Conservation (phyloP, 2,329 filamentous ascomycete species). For the Rutstroemia sp. region DNA sequence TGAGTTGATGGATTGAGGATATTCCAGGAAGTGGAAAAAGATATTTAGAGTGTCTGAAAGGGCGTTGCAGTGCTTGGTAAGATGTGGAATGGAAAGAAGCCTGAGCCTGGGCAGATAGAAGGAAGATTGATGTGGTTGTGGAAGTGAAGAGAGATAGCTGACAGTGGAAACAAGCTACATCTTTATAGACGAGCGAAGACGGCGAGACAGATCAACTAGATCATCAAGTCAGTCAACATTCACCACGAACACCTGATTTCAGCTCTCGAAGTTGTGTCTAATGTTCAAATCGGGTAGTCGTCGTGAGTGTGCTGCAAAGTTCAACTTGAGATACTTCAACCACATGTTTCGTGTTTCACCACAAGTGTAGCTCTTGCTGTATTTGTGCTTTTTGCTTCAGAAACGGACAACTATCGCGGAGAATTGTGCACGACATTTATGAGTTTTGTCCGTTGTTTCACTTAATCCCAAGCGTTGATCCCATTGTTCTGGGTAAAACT, state of each 20-base stretch:
- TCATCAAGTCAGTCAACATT: too few relatives aligned
- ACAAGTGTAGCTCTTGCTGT: slow-evolving; percentile 1
- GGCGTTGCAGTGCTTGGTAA: too few relatives aligned
- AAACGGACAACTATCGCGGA: neutral
- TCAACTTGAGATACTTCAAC: slow-evolving; percentile 3
- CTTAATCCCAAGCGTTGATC: neutral
- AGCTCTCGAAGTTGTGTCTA: too few relatives aligned
- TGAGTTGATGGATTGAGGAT: neutral
- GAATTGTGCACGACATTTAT: slow-evolving; percentile 1
- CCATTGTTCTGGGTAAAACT: neutral
- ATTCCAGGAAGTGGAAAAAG: neutral
- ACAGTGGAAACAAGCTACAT: too few relatives aligned
- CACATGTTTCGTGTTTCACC: slow-evolving; percentile 5
- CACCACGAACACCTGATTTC: too few relatives aligned
- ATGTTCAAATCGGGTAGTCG: slow-evolving; percentile 3
- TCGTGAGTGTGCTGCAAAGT: slow-evolving; percentile 2
- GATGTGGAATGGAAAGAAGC: too few relatives aligned
- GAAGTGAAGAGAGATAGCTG: too few relatives aligned
- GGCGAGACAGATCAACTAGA: too few relatives aligned
- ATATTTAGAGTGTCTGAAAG: neutral
- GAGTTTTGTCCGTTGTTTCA: slow-evolving; percentile 2
- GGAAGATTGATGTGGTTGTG: too few relatives aligned
- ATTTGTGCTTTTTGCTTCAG: neutral
- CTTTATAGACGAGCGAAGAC: too few relatives aligned
- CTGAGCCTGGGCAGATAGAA: too few relatives aligned